Percentiles rank a stretch among this genome's conserved stretches.
Evolutionary conservation across 768 basidiomycete genomes (phyloP).

Genomic region (Imleria badia): DNA sequence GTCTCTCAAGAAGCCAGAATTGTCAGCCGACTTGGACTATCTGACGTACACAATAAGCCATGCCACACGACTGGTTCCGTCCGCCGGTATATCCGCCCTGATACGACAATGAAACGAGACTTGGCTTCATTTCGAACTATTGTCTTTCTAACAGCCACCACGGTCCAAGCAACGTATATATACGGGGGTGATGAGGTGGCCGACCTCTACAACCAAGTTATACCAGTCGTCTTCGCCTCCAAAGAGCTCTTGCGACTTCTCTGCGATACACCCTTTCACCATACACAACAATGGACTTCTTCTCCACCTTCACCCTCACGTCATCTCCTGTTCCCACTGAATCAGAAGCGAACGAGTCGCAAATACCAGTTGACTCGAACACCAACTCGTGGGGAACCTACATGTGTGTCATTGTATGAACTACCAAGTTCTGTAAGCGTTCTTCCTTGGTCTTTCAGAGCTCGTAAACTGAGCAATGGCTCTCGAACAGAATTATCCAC

Average conservation of each 20-base stretch:
- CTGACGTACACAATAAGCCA: conserved; percentile 22
- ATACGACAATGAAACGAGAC: not conserved
- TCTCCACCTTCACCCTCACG: not conserved
- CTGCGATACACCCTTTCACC: conserved; percentile 6
- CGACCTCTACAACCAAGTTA: not conserved
- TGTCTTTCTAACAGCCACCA: conserved; percentile 10
- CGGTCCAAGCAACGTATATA: conserved; percentile 15
- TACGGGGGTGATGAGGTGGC: not conserved
- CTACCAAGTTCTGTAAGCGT: conserved; percentile 10
- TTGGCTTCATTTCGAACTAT: conserved; percentile 9
- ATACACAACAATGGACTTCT: conserved; percentile 20
- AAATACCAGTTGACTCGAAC: conserved; percentile 15
- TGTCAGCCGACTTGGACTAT: not conserved
- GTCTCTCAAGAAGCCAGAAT: not conserved
- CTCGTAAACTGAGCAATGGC: not conserved
- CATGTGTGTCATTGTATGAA: conserved; percentile 20
- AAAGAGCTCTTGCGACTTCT: not conserved
- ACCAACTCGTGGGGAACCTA: not conserved
- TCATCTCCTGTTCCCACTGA: not conserved
- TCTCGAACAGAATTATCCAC: not conserved
- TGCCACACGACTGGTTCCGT: not conserved
- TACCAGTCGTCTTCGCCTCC: conserved; percentile 7
- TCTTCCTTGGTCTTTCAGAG: not conserved
- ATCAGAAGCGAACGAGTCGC: not conserved
- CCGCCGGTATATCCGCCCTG: conserved; percentile 4